These are phyloP conservation scores for Groenewaldozyma salmanticensis DNA, from an alignment of 805 yeast species.

Conservation along the genomic window DNA sequence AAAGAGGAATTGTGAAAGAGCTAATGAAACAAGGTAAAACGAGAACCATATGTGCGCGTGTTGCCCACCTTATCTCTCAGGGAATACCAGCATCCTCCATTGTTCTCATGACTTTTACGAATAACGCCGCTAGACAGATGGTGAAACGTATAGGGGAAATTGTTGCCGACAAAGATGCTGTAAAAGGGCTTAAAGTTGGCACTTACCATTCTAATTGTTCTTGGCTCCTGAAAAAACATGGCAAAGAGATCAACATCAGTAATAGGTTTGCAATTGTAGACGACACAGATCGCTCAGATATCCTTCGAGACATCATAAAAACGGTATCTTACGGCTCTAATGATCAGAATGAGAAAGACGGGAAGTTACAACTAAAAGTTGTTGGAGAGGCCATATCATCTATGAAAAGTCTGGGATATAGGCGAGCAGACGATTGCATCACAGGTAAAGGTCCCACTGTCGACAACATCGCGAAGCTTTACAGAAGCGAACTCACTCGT, in stretches of 20 bases:
- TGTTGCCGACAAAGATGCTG: slow-evolving; percentile 22
- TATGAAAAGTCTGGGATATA: slow-evolving; percentile 1
- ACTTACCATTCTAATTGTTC: slow-evolving; percentile 85
- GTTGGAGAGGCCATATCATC: slow-evolving; percentile 1
- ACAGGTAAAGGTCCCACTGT: slow-evolving; percentile 1
- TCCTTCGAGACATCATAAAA: slow-evolving; percentile 3
- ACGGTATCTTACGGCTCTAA: not conserved
- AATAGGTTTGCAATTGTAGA: slow-evolving; percentile 7
- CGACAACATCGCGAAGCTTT: slow-evolving; percentile 18
- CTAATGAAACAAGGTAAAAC: slow-evolving; percentile 44
- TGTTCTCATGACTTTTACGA: slow-evolving; percentile 86
- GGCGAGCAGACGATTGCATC: not conserved
- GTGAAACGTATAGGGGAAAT: slow-evolving; percentile 43
- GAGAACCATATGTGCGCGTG: slow-evolving; percentile 67
- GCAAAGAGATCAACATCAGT: slow-evolving; percentile 38
- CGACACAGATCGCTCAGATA: slow-evolving; percentile 5
- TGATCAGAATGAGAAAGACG: not conserved
- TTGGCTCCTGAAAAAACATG: slow-evolving; percentile 46
- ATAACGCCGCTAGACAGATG: slow-evolving; percentile 87
- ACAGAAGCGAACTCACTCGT: slow-evolving; percentile 38
- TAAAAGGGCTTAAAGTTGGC: slow-evolving; percentile 52
- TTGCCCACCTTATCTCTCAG: slow-evolving; percentile 50
- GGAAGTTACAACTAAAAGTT: not conserved
- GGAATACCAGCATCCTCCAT: slow-evolving; percentile 50
- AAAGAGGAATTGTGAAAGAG: not conserved